A percentile compares a stretch with the other conserved stretches of the same genome.
Conservation (phyloP, 2,329 filamentous ascomycete species). For the Gnomoniopsis sp. region DNA sequence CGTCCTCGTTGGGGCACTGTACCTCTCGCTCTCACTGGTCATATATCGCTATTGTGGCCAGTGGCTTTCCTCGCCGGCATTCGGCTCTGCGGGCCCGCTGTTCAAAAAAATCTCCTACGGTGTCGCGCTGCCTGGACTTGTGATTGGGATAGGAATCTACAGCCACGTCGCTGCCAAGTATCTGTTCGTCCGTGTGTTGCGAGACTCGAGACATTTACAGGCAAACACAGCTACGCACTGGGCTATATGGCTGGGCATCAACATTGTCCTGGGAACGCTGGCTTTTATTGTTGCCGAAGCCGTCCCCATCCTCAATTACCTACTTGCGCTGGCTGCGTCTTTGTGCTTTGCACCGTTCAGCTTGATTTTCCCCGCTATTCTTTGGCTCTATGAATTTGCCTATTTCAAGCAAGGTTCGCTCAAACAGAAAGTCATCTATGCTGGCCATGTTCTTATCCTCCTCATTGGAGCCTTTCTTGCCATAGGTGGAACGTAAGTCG, state of each 20-base stretch:
- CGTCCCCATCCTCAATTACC: constrained; percentile 34
- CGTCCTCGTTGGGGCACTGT: constrained; percentile 24
- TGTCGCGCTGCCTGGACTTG: constrained; percentile 26
- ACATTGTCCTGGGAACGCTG: constrained; percentile 25
- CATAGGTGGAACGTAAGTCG: neutral
- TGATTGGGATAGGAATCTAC: constrained; percentile 17
- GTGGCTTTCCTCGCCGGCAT: constrained; percentile 27
- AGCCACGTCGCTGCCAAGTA: constrained; percentile 37
- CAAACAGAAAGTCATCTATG: constrained; percentile 19
- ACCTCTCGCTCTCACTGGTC: constrained; percentile 28
- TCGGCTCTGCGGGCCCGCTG: constrained; percentile 25
- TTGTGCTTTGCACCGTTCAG: constrained; percentile 30
- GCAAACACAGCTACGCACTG: constrained; percentile 33
- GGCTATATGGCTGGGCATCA: constrained; percentile 34
- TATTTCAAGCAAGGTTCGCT: constrained; percentile 20
- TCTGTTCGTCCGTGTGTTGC: constrained; percentile 36
- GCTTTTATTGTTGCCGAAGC: constrained; percentile 31
- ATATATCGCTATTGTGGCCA: constrained; percentile 29
- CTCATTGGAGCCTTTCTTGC: neutral
- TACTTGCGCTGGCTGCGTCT: constrained; percentile 29
- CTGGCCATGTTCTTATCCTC: constrained; percentile 20
- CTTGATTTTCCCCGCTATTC: constrained; percentile 25
- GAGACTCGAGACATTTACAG: constrained; percentile 33
- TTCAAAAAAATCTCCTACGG: constrained; percentile 32
- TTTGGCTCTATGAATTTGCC: constrained; percentile 25